Conservation (phyloP, 768 basidiomycete genomes). For the Tylopilus sp. region DNA sequence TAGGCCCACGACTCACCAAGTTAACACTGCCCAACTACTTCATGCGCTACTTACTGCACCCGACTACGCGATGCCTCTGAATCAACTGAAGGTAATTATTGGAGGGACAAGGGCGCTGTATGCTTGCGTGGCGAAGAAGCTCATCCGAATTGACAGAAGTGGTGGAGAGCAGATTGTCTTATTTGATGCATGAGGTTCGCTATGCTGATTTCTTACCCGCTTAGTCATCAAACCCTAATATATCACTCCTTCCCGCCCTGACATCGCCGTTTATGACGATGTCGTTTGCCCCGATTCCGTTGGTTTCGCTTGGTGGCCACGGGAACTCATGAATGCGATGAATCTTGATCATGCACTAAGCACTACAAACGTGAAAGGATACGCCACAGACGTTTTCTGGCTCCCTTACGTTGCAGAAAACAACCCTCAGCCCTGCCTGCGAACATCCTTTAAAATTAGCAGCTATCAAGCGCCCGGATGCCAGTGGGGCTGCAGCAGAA, state of each 20-base stretch:
- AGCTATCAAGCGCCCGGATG: neutral
- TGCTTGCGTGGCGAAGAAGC: slow-evolving; percentile 75
- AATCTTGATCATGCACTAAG: neutral
- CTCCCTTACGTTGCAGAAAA: neutral
- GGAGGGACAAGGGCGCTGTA: slow-evolving; percentile 64
- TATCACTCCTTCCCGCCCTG: neutral
- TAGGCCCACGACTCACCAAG: slow-evolving; percentile 61
- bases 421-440: neutral
- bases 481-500: neutral
- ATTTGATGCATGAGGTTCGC: slow-evolving; percentile 46
- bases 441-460: neutral
- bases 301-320: neutral
- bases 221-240: neutral
- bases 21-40: slow-evolving; percentile 67
- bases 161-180: slow-evolving; percentile 72
- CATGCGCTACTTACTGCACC: slow-evolving; percentile 55
- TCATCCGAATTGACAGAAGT: slow-evolving; percentile 74
- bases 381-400: too few relatives aligned
- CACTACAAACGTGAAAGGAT: neutral
- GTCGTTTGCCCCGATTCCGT: neutral
- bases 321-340: neutral
- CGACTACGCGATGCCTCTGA: slow-evolving; percentile 55
- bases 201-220: neutral
- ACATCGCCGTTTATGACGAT: neutral
- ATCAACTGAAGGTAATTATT: slow-evolving; percentile 58